Conservation (phyloP, 73 alveolate genomes). For the Uronychia setigera region DNA sequence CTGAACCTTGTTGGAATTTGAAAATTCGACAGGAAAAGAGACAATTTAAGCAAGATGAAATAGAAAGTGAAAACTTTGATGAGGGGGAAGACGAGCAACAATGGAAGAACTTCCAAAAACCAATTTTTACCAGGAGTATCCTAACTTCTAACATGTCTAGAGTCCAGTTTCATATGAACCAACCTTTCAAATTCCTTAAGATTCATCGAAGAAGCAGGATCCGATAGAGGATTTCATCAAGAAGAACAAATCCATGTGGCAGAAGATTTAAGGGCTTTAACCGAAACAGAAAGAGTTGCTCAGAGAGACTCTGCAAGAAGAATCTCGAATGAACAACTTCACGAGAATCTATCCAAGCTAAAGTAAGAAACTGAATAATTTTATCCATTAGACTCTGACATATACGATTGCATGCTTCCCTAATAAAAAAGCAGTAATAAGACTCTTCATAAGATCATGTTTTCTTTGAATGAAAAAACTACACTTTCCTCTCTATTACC, state of each 20-base stretch:
- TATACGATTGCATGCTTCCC: conserved; percentile 30
- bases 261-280: conserved; percentile 1
- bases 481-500: conserved; percentile 25
- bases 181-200: background rate
- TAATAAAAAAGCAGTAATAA: conserved; percentile 20
- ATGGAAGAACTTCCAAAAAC: background rate
- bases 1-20: conserved; percentile 25
- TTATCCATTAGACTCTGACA: conserved; percentile 2
- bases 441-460: conserved; percentile 19
- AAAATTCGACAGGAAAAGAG: conserved; percentile 41
- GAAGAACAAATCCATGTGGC: conserved; percentile 13
- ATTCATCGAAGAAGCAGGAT: background rate
- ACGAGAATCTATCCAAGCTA: conserved; percentile 51
- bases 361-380: background rate
- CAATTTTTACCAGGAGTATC: background rate
- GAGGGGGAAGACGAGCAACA: background rate
- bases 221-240: conserved; percentile 8
- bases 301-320: conserved; percentile 48
- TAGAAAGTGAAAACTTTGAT: conserved; percentile 21
- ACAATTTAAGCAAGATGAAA: conserved; percentile 23
- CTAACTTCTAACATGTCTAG: background rate
- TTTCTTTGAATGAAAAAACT: conserved; percentile 8
- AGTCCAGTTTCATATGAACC: too few species aligned
- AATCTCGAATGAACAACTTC: conserved; percentile 29
- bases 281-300: conserved; percentile 7